Evolutionary conservation across 2,329 filamentous ascomycete species (phyloP).

Genomic region (Arachnomyces sp.): DNA sequence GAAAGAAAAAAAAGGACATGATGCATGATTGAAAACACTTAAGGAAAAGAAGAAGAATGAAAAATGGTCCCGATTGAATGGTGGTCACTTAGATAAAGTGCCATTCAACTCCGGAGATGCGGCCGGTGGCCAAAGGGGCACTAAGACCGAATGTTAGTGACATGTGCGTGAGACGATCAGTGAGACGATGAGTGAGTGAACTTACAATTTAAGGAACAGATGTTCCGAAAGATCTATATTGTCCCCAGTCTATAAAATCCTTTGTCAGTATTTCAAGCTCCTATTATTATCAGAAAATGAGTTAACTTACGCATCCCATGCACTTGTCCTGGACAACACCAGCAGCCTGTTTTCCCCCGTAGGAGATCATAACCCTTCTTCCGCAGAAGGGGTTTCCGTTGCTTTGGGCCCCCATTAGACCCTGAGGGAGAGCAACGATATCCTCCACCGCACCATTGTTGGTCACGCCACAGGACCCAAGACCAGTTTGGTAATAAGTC

Average conservation of each 20-base stretch:
- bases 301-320: slow-evolving; percentile 51
- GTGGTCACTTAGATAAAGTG: slow-evolving; percentile 32
- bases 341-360: slow-evolving; percentile 50
- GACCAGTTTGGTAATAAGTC: slow-evolving; percentile 65
- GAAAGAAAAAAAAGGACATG: no score
- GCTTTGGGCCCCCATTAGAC: slow-evolving; percentile 56
- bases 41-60: no score
- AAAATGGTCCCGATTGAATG: background rate
- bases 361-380: slow-evolving; percentile 57
- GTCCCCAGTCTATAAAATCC: slow-evolving; percentile 24
- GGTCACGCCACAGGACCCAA: slow-evolving; percentile 61
- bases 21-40: no score
- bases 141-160: slow-evolving; percentile 15
- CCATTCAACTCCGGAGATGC: slow-evolving; percentile 36
- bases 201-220: slow-evolving; percentile 29
- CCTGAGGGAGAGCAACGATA: slow-evolving; percentile 62
- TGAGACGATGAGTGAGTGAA: background rate
- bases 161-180: background rate
- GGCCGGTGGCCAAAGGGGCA: slow-evolving; percentile 27
- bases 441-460: slow-evolving; percentile 50
- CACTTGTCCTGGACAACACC: slow-evolving; percentile 69
- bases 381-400: slow-evolving; percentile 67
- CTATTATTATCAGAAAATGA: slow-evolving; percentile 54
- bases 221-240: slow-evolving; percentile 22
- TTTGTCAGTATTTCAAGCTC: slow-evolving; percentile 50